A percentile compares a stretch with the other conserved stretches of the same genome.
phyloP scores from a whole-genome alignment of 345 rosid genomes.

The Hirschfeldia incana region DNA sequence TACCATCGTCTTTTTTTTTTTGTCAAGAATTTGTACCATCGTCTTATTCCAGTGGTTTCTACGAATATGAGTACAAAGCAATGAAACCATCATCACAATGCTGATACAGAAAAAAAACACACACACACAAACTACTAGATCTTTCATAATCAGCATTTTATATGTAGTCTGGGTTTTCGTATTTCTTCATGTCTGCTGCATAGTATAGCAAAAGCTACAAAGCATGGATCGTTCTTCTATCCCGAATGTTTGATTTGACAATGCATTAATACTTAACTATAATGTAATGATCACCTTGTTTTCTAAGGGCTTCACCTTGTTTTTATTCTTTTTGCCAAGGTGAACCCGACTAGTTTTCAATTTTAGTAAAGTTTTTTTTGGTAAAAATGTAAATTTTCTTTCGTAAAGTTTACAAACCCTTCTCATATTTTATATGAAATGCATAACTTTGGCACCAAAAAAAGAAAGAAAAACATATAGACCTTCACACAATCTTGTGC shows the following conservation, averaged over 20 bases:
- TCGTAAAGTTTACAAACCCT: too few relatives aligned
- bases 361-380: too few relatives aligned
- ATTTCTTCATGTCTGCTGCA: neutral
- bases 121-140: neutral
- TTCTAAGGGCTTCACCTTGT: too few relatives aligned
- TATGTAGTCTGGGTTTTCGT: neutral
- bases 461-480: neutral
- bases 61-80: neutral
- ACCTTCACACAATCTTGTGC: neutral
- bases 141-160: neutral
- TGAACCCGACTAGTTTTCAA: too few relatives aligned
- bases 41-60: neutral
- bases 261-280: neutral
- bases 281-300: neutral
- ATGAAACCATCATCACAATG: neutral
- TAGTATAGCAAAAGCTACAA: neutral
- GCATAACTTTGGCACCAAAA: too few relatives aligned
- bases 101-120: neutral
- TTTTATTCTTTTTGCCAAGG: too few relatives aligned
- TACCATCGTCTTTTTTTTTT: neutral
- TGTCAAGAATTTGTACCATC: neutral
- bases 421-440: too few relatives aligned
- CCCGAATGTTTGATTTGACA: neutral
- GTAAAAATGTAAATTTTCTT: too few relatives aligned
- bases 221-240: neutral